phyloP scores from a whole-genome alignment of 305 asterid species.

The Salvia sclarea region DNA sequence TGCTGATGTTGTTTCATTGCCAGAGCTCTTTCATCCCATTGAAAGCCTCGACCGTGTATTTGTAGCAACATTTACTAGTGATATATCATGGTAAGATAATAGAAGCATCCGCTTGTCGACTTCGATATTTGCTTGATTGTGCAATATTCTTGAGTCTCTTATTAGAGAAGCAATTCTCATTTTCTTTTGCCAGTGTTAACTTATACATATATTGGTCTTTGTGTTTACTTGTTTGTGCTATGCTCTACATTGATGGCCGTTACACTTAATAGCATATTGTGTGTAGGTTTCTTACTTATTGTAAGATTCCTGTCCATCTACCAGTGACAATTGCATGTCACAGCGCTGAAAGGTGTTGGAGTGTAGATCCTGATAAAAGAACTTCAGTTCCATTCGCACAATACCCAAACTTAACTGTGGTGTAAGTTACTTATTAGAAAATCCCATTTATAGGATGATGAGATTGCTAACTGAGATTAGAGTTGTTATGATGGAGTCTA shows the following conservation, averaged over 20 bases:
- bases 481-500: slow-evolving; percentile 31
- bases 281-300: slow-evolving; percentile 73
- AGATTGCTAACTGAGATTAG: slow-evolving; percentile 29
- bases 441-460: slow-evolving; percentile 26
- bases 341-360: slow-evolving; percentile 82
- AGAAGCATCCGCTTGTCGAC: slow-evolving; percentile 13
- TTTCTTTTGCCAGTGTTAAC: not conserved
- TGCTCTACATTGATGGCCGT: slow-evolving; percentile 20
- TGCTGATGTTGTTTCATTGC: slow-evolving; percentile 64
- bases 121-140: slow-evolving; percentile 21
- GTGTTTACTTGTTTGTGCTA: slow-evolving; percentile 1
- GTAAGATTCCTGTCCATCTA: slow-evolving; percentile 67
- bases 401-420: slow-evolving; percentile 67
- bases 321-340: slow-evolving; percentile 88
- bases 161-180: slow-evolving; percentile 20
- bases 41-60: slow-evolving; percentile 60
- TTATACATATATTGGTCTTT: slow-evolving; percentile 4
- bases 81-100: slow-evolving; percentile 64
- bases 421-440: slow-evolving; percentile 51
- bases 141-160: not conserved
- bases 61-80: slow-evolving; percentile 83
- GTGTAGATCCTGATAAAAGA: slow-evolving; percentile 61
- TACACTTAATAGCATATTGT: slow-evolving; percentile 23
- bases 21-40: slow-evolving; percentile 77
- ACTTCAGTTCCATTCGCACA: slow-evolving; percentile 60